Evolutionary conservation across 495 filamentous ascomycete genomes (phyloP), one percentile per base, ranked within the genome.

Genomic region (Talaromyces nanjingensis): DNA sequence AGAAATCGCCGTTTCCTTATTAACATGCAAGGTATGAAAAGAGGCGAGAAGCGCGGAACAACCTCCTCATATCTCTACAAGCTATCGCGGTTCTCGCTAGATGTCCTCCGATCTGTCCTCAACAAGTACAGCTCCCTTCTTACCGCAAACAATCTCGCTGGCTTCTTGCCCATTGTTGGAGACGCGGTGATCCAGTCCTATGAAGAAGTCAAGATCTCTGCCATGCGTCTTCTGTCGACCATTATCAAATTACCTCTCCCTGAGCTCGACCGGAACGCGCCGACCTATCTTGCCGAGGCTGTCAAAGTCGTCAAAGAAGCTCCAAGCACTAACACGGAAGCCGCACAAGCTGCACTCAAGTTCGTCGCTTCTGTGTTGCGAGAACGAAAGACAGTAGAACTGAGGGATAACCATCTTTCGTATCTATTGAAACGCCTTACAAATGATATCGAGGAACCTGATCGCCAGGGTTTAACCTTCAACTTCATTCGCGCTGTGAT

Each of bases 391-490:
- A 84, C 84, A 68, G 84, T 90, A 1, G 77, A 81, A 25, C 77
- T 98, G 60, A 91, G 90, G 70, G 91, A 97, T 67, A 85, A 83
- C 2, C 87, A 92, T 33, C 77, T 98, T 58, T 89, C 92, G 42
- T 90, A 92, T 76, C 77, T 98, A 1, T 87, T 98, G 22, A 86
- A 87, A 62, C 87, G 90, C 33, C 75, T 98, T 39, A 89, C 90
- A 63, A 84, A 91, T n/a, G 93, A 98, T 70, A 79, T 98, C 31
- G 93, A 96, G 52, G 91, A 97, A 69, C 93, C 93, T 18, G 88
- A 96, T 61, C 88, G 91, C 53, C 90, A 96, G 65, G 92, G 94
- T 62, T 82, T 93, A 39, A 91, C 91, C 0, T 98, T 97, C 81
- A 96, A 91, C 71, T 97, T 98, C 71, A 79, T 98, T 29, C 85